Base-by-base conservation (phyloP, 2,329 filamentous ascomycete species). In the Colletotrichum karsti region DNA sequence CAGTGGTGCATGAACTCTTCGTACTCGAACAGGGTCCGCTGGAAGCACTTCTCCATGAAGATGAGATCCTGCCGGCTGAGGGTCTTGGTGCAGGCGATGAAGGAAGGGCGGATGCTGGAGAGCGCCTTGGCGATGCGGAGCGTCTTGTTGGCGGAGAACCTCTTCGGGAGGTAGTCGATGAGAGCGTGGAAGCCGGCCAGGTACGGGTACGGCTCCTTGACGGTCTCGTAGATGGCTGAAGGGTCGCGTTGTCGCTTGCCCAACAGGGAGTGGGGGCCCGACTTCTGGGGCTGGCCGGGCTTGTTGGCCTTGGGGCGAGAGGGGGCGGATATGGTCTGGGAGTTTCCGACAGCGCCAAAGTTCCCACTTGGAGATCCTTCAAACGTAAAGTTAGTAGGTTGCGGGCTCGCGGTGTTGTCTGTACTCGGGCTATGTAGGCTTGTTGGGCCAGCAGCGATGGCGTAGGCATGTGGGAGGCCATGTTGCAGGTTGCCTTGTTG, bases 11-110 rank as follows among this genome's bases (percentile, higher is more conserved):
- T 92, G 72, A 97, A 96, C 71, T 97, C 94, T 76, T 98, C 94
- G 74, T 97, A 97, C 77, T 97, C 94, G 75, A 94, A 94, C 10
- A 98, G 85, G 0, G 94, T 97, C 39, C 96, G 90, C 79, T 99
- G 96, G 76, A 98, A 94, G 75, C 93, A 97, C 81, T 97, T 97
- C 79, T 99, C 96, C 92, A 97, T 97, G 78, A 98, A 98, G 22
- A 99, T 91, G 28, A 98, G 84, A 78, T 99, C 96, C 74, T 96
- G 92, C 18, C 91, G 86, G 71, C 94, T 95, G 69, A 98, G 84
- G n/a, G 93, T 94, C 74, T 93, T 93, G 20, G 93, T 97, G 70
- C 94, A 97, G 10, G 94, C 91, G 70, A 98, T 95, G 77, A 99
- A 96, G 0, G 94, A 96, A 2, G 96, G 95, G 7, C 96, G 91